phyloP scores from a whole-genome alignment of 495 filamentous ascomycete species.

The Evernia prunastri region DNA sequence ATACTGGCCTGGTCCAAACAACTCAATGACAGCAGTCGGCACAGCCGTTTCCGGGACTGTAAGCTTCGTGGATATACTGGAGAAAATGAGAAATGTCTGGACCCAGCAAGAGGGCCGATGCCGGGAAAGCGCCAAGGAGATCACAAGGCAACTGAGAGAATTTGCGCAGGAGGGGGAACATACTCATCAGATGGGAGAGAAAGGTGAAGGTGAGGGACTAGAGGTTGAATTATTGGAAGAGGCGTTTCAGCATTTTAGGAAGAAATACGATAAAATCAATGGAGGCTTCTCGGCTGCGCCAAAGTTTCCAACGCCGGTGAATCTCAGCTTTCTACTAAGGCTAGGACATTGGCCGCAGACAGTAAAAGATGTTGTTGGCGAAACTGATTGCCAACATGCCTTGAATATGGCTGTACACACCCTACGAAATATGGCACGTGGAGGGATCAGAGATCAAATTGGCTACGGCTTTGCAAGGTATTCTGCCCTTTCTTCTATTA shows the following conservation, averaged over 20 bases:
- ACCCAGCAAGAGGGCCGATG: conserved; percentile 73
- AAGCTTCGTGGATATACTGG: conserved; percentile 72
- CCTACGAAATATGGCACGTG: conserved; percentile 71
- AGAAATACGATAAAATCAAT: conserved; percentile 68
- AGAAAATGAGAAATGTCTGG: conserved; percentile 79
- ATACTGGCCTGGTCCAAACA: conserved; percentile 83
- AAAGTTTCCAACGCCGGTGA: conserved; percentile 87
- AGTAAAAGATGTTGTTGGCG: conserved; percentile 79
- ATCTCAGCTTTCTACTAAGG: conserved; percentile 75
- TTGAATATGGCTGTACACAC: conserved; percentile 77
- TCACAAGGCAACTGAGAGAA: conserved; percentile 69
- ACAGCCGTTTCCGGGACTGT: conserved; percentile 46
- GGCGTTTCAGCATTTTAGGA: conserved; percentile 70
- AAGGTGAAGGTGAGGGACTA: conserved; percentile 56
- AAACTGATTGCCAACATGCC: conserved; percentile 67
- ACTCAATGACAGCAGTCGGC: conserved; percentile 35
- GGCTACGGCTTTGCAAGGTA: conserved; percentile 88
- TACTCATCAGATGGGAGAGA: conserved; percentile 44
- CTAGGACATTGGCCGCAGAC: conserved; percentile 63
- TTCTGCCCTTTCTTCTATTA: too few species aligned
- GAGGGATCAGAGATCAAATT: conserved; percentile 88
- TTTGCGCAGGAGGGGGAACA: conserved; percentile 78
- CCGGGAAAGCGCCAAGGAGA: conserved; percentile 72
- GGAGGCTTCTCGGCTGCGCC: conserved; percentile 71
- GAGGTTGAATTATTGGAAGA: conserved; percentile 91